Evolutionary conservation across 2,329 filamentous ascomycete species (phyloP).

Genomic region (Gremmenia infestans): DNA sequence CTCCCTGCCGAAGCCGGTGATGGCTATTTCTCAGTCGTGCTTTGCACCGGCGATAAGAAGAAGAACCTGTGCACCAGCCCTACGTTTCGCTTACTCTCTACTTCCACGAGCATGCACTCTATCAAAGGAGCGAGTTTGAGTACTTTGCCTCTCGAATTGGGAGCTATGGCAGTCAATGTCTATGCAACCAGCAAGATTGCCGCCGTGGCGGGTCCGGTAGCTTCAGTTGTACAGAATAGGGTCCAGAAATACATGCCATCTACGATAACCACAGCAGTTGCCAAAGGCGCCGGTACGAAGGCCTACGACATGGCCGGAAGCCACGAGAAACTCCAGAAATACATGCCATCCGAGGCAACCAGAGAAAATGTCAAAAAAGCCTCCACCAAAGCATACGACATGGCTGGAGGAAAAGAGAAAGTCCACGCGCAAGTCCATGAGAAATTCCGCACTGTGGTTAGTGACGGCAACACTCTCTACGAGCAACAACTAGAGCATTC

Average conservation of each 20-base stretch:
- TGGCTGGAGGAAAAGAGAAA: neutral
- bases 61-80: constrained; percentile 61
- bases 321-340: constrained; percentile 25
- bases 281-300: neutral
- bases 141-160: constrained; percentile 62
- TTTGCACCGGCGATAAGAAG: constrained; percentile 51
- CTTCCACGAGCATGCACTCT: constrained; percentile 54
- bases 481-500: constrained; percentile 30
- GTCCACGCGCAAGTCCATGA: constrained; percentile 26
- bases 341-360: constrained; percentile 20
- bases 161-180: constrained; percentile 49
- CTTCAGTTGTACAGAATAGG: constrained; percentile 38
- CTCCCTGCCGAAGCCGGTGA: constrained; percentile 59
- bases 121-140: constrained; percentile 59
- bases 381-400: neutral
- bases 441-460: constrained; percentile 27
- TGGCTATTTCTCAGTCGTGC: constrained; percentile 63
- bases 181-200: constrained; percentile 37
- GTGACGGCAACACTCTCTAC: constrained; percentile 35
- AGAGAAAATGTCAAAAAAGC: neutral
- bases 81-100: constrained; percentile 64
- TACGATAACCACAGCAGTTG: neutral
- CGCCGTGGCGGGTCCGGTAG: constrained; percentile 39
- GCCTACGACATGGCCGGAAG: neutral
- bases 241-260: constrained; percentile 32